Conservation (phyloP, 441 rosid species). For the Erodium moschatum region DNA sequence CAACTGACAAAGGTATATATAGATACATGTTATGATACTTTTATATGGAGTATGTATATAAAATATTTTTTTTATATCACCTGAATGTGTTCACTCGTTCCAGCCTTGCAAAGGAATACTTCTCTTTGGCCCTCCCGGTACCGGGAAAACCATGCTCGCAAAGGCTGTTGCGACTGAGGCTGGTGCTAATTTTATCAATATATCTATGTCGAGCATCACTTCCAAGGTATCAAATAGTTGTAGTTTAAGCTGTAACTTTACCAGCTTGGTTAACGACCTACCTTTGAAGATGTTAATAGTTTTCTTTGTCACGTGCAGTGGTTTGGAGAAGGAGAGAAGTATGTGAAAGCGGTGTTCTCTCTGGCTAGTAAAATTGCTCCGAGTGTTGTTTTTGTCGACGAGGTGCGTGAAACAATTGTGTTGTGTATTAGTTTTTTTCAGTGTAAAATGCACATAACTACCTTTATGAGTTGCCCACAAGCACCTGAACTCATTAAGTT, state of each 20-base stretch:
- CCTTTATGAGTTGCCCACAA: too few relatives aligned
- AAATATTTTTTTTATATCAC: too few relatives aligned
- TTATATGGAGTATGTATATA: background rate
- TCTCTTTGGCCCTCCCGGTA: constrained; percentile 99
- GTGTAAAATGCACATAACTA: too few relatives aligned
- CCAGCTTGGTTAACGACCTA: background rate
- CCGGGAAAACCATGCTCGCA: constrained; percentile 99
- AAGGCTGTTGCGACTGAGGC: constrained; percentile 99
- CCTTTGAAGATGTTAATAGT: background rate
- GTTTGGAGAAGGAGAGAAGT: constrained; percentile 99
- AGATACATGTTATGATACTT: constrained; percentile 7
- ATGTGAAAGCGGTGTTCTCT: constrained; percentile 94
- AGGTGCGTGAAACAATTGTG: constrained; percentile 60
- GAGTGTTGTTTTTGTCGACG: constrained; percentile 88
- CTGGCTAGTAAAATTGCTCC: constrained; percentile 97
- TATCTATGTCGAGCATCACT: constrained; percentile 98
- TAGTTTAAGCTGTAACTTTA: background rate
- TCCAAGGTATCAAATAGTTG: constrained; percentile 57
- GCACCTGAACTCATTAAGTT: too few relatives aligned
- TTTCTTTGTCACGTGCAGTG: constrained; percentile 49
- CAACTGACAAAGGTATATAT: constrained; percentile 76
- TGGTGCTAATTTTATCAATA: constrained; percentile 95
- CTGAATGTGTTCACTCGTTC: constrained; percentile 3
- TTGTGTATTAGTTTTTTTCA: background rate
- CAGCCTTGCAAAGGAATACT: constrained; percentile 96